Percentiles rank a stretch among this genome's conserved stretches.
Evolutionary conservation across 176 grass and related monocot species (phyloP).

Genomic region (Triticum dicoccoides): DNA sequence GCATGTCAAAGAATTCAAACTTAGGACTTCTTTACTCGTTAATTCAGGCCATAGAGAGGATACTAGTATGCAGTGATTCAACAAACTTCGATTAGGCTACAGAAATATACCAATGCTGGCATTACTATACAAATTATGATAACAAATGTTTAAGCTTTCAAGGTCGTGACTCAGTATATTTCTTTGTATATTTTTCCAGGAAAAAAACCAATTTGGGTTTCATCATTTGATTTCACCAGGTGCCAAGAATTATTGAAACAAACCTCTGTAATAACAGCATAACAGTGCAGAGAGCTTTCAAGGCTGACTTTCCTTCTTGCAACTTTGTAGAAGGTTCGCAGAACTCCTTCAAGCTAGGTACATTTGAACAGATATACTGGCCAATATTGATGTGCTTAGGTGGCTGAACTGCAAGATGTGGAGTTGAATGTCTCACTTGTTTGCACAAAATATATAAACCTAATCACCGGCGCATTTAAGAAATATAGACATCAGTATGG

Average conservation of each 20-base stretch:
- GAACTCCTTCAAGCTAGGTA: conserved; percentile 86
- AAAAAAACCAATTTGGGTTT: neutral
- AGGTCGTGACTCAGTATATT: neutral
- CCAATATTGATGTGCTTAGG: conserved; percentile 82
- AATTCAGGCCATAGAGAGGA: conserved; percentile 12
- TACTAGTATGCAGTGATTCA: neutral
- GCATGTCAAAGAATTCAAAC: neutral
- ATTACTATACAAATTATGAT: neutral
- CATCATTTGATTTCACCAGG: conserved; percentile 18
- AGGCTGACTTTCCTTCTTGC: conserved; percentile 52
- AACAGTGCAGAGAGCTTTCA: conserved; percentile 74
- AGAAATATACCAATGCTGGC: neutral
- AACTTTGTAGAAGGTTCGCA: conserved; percentile 53
- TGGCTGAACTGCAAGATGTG: conserved; percentile 57
- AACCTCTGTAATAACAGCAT: conserved; percentile 92
- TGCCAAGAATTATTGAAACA: conserved; percentile 22
- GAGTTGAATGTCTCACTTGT: neutral
- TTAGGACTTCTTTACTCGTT: neutral
- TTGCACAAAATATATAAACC: neutral
- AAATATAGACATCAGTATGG: conserved; percentile 19
- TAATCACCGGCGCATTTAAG: conserved; percentile 10
- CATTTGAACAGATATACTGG: conserved; percentile 78
- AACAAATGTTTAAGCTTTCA: conserved; percentile 15
- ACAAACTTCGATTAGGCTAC: neutral
- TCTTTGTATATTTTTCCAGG: neutral